These are phyloP conservation scores for Ceratocystis cacaofunesta DNA, from an alignment of 2,329 filamentous ascomycete genomes.

Conservation along the genomic window DNA sequence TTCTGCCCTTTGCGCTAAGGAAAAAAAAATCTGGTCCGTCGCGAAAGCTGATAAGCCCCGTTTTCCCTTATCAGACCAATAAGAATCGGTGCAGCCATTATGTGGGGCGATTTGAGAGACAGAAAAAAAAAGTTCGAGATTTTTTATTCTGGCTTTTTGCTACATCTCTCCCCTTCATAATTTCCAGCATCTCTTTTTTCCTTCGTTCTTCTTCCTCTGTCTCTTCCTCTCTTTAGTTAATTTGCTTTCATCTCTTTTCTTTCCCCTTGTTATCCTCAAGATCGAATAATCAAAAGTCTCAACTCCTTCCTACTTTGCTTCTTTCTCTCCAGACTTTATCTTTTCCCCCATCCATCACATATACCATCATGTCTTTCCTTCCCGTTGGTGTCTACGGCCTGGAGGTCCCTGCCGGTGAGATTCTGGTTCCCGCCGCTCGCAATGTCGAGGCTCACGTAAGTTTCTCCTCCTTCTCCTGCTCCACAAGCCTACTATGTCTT, in stretches of 20 bases:
- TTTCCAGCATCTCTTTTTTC: constrained; percentile 12
- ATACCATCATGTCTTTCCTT: constrained; percentile 36
- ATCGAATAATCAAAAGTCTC: neutral
- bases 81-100: neutral
- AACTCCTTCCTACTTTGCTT: neutral
- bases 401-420: constrained; percentile 71
- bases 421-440: constrained; percentile 61
- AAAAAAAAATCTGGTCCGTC: neutral
- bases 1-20: neutral
- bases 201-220: neutral
- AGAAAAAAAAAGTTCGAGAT: constrained; percentile 18
- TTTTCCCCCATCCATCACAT: neutral
- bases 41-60: constrained; percentile 8
- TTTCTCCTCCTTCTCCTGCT: constrained; percentile 20
- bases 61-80: constrained; percentile 15
- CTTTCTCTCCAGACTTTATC: constrained; percentile 16
- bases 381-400: constrained; percentile 81
- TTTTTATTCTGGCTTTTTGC: constrained; percentile 9
- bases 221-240: neutral
- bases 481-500: neutral
- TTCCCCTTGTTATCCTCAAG: neutral
- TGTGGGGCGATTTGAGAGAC: constrained; percentile 14
- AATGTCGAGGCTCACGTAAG: constrained; percentile 75
- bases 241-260: neutral
- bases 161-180: constrained; percentile 1